A percentile compares a stretch with the other conserved stretches of the same genome.
Evolutionary conservation across 2,329 filamentous ascomycete species (phyloP).

Genomic region (Exophiala sp.): DNA sequence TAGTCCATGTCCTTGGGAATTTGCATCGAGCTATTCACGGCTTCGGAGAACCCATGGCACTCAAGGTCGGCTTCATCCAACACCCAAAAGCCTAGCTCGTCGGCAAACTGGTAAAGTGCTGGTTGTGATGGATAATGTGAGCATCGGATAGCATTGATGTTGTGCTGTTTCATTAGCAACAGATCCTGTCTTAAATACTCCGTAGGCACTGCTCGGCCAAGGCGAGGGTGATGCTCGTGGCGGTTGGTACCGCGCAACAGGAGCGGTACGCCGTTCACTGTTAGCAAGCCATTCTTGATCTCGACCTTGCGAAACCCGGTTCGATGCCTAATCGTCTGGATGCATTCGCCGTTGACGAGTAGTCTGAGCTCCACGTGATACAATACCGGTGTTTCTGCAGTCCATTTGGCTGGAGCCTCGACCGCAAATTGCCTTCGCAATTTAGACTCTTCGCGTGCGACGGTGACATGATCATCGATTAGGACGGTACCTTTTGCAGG

Average conservation of each 20-base stretch:
- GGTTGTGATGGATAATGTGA: slow-evolving; percentile 63
- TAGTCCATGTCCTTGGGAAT: slow-evolving; percentile 7
- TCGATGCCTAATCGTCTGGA: slow-evolving; percentile 44
- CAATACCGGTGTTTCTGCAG: slow-evolving; percentile 58
- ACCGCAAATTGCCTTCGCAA: slow-evolving; percentile 30
- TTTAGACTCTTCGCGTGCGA: slow-evolving; percentile 1
- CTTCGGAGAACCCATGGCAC: slow-evolving; percentile 34
- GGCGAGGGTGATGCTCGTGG: slow-evolving; percentile 66
- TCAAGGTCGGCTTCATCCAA: slow-evolving; percentile 39
- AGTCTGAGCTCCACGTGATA: neutral
- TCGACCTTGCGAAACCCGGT: slow-evolving; percentile 65
- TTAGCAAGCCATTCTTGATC: slow-evolving; percentile 51
- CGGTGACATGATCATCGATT: neutral
- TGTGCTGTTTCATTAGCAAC: slow-evolving; percentile 65
- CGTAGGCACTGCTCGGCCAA: slow-evolving; percentile 61
- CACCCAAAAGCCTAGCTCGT: slow-evolving; percentile 38
- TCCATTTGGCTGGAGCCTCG: slow-evolving; percentile 61
- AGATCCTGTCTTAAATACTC: slow-evolving; percentile 62
- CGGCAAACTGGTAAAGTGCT: slow-evolving; percentile 32
- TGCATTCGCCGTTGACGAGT: neutral
- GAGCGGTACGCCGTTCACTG: slow-evolving; percentile 60
- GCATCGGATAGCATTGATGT: slow-evolving; percentile 67
- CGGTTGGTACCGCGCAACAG: slow-evolving; percentile 64
- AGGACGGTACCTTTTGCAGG: neutral
- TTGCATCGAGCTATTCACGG: neutral